Evolutionary conservation across 257 asterid species (phyloP), one percentile per base, ranked within the genome.

Genomic region (Solanum appendiculatum): DNA sequence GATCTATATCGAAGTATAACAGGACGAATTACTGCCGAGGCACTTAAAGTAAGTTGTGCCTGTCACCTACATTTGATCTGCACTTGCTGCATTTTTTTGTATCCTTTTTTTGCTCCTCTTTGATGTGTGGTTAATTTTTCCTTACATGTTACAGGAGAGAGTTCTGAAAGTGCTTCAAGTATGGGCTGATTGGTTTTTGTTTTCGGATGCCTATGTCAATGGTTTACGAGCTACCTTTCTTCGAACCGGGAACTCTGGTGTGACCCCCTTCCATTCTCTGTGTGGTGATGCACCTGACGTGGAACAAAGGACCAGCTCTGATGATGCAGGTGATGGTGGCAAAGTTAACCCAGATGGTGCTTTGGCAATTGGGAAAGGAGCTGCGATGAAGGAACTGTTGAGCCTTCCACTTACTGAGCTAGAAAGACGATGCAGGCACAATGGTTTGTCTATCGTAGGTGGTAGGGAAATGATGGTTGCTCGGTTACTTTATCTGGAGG

Each of bases 381-480:
- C 99, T 88, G 98, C 98, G 56, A 94, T 90, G 96, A 90, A 86
- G 90, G 98, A 96, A 92, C 94, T 96, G 64, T 87, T 90, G 86
- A 92, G 44, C 89, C 94, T 96, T 90, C 97, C 98, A 84, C 91
- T 96, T 75, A 89, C 89, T 46, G 99, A 96, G 90, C 93, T 96
- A 89, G 99, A 96, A 90, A 93, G 99, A 86, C 94, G 99, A 85
- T 96, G 99, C 90, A 91, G 98, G 81, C 98, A 96, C 88, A 94
- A 94, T 89, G 99, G 98, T 58, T 86, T 95, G 87, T 96, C 98
- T 87, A 96, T 93, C 34, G 93, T 96, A 85, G 98, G 99, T 87
- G 98, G 99, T 56, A 89, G 98, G 90, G 98, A 95, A 89, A 95
- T 93, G 94, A 95, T 96, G 98, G 99, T 96, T 74, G 98, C 98